phyloP scores from a whole-genome alignment of 768 basidiomycete species.

The Suillus lakei region DNA sequence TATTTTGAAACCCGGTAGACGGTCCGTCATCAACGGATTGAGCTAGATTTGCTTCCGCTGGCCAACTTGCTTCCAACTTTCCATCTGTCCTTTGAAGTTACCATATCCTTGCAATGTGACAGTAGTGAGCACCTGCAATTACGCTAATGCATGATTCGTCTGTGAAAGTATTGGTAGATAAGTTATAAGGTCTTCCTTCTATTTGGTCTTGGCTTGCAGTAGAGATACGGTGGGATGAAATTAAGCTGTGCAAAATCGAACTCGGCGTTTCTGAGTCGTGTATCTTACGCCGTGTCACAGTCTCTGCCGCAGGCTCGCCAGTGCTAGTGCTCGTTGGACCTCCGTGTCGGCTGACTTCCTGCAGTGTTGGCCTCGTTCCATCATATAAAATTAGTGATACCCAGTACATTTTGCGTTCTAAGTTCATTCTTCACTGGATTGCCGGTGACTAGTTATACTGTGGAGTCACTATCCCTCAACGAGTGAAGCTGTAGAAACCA shows the following conservation, averaged over 20 bases:
- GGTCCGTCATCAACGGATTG: not conserved
- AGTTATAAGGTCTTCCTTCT: not conserved
- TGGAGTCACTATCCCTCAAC: not conserved
- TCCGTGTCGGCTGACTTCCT: not conserved
- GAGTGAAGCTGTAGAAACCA: not conserved
- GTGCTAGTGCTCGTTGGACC: slow-evolving; percentile 4
- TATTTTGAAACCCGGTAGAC: not conserved
- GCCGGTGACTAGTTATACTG: not conserved
- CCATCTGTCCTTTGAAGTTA: not conserved
- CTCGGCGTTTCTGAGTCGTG: not conserved
- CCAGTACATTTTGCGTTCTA: not conserved
- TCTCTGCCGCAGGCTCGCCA: not conserved
- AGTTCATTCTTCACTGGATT: not conserved
- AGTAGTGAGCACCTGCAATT: not conserved
- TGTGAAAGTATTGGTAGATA: not conserved
- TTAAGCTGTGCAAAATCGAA: slow-evolving; percentile 1
- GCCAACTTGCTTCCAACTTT: not conserved
- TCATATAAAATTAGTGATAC: slow-evolving; percentile 1
- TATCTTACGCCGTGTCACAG: slow-evolving; percentile 2
- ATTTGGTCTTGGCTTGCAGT: no score
- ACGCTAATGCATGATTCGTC: not conserved
- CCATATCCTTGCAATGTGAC: not conserved
- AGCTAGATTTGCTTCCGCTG: slow-evolving; percentile 1
- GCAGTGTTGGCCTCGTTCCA: not conserved
- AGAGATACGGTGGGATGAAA: not conserved